A percentile compares a stretch with the other conserved stretches of the same genome.
phyloP scores from a whole-genome alignment of 1,284 basidiomycete species.

The Irpex lacteus region DNA sequence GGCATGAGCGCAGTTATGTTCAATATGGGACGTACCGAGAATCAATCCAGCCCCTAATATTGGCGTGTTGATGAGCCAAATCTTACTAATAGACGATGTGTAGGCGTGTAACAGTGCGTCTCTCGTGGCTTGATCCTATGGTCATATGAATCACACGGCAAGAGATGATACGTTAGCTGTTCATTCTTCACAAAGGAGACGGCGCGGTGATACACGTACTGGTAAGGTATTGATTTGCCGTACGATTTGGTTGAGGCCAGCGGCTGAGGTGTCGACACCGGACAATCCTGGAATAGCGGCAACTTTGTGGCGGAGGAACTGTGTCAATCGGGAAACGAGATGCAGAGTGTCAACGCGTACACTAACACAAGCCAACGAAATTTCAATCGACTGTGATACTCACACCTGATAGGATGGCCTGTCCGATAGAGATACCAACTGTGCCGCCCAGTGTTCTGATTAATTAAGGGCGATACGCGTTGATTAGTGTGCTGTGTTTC shows the following conservation, averaged over 20 bases:
- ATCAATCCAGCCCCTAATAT: conserved; percentile 56
- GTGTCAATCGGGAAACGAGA: not conserved
- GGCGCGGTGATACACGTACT: conserved; percentile 32
- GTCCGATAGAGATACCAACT: conserved; percentile 70
- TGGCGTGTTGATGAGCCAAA: conserved; percentile 73
- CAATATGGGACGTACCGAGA: conserved; percentile 41
- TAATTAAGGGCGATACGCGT: not conserved
- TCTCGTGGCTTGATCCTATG: conserved; percentile 46
- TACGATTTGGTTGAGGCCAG: conserved; percentile 56
- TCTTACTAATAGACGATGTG: conserved; percentile 60
- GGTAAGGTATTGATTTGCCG: conserved; percentile 49
- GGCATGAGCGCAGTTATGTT: too few species aligned
- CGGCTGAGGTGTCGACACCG: conserved; percentile 47
- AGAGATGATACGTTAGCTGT: not conserved
- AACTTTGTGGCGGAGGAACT: conserved; percentile 53
- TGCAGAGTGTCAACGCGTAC: not conserved
- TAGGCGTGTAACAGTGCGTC: conserved; percentile 65
- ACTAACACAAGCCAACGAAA: not conserved
- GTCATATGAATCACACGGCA: not conserved
- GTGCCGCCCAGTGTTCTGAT: conserved; percentile 73
- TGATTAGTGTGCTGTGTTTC: not conserved
- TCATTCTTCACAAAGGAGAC: not conserved
- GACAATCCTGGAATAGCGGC: conserved; percentile 42
- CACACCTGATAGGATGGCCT: conserved; percentile 66
- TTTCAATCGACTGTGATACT: conserved; percentile 21